These are phyloP conservation scores for Ceratocystis colombiana DNA, from an alignment of 2,329 filamentous ascomycete genomes.

Conservation along the genomic window DNA sequence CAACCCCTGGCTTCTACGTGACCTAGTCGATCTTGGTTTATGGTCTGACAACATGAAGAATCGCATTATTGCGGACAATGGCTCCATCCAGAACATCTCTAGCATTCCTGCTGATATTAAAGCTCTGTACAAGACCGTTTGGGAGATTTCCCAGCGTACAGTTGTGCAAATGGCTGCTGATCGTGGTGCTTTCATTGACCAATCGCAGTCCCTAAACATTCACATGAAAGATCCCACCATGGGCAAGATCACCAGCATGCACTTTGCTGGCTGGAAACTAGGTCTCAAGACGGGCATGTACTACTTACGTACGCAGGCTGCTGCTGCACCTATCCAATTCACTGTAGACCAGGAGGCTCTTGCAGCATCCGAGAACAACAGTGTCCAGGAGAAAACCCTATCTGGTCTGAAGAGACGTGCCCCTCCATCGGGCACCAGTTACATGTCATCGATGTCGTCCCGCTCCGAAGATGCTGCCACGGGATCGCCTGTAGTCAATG, in stretches of 20 bases:
- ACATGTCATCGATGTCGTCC: slow-evolving; percentile 49
- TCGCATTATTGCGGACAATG: slow-evolving; percentile 94
- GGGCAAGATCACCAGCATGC: slow-evolving; percentile 99
- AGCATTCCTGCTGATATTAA: slow-evolving; percentile 96
- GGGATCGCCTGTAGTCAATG: slow-evolving; percentile 43
- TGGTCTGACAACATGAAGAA: slow-evolving; percentile 99
- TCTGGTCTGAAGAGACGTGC: slow-evolving; percentile 59
- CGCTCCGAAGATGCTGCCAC: slow-evolving; percentile 55
- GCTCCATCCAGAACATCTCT: slow-evolving; percentile 91
- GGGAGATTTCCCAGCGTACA: slow-evolving; percentile 94
- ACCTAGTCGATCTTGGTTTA: slow-evolving; percentile 91
- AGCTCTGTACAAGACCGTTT: slow-evolving; percentile 97
- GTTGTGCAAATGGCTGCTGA: slow-evolving; percentile 98
- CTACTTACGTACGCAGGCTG: slow-evolving; percentile 96
- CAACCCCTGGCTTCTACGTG: slow-evolving; percentile 97
- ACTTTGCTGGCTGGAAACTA: slow-evolving; percentile 98
- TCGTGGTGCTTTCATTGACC: slow-evolving; percentile 96
- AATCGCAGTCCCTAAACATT: slow-evolving; percentile 98
- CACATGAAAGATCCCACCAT: slow-evolving; percentile 99
- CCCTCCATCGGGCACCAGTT: slow-evolving; percentile 44
- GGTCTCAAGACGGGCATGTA: slow-evolving; percentile 99
- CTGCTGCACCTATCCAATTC: slow-evolving; percentile 94
- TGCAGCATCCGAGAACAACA: slow-evolving; percentile 71
- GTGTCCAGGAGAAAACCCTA: slow-evolving; percentile 48
- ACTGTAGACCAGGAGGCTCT: slow-evolving; percentile 96